These are phyloP conservation scores for Phialemonium atrogriseum DNA, from an alignment of 2,329 filamentous ascomycete species.

Conservation along the genomic window DNA sequence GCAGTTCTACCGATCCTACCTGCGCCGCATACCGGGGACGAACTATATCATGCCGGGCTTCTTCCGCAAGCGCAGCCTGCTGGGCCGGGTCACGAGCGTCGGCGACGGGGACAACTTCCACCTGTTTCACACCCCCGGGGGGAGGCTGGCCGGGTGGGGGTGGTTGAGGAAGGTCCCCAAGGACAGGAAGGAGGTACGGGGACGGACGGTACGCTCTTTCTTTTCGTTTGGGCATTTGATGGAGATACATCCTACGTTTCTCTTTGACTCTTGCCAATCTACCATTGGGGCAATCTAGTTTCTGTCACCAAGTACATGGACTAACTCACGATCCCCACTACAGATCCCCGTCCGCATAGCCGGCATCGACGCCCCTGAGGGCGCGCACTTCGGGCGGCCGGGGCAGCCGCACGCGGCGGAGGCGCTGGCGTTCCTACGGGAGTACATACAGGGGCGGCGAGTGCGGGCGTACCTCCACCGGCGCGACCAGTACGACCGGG, in stretches of 20 bases:
- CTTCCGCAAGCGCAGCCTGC: conserved; percentile 68
- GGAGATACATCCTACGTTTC: conserved; percentile 5
- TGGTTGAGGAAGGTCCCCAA: conserved; percentile 72
- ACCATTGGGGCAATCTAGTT: background rate
- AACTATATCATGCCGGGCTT: conserved; percentile 65
- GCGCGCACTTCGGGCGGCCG: conserved; percentile 83
- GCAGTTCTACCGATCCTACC: conserved; percentile 62
- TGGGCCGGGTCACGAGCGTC: conserved; percentile 84
- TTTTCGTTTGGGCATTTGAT: too few relatives aligned
- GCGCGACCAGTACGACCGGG: conserved; percentile 84
- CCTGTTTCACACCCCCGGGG: conserved; percentile 91
- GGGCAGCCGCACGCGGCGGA: conserved; percentile 79
- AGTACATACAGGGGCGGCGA: conserved; percentile 60
- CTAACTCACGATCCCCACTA: background rate
- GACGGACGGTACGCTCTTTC: conserved; percentile 58
- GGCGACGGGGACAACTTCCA: conserved; percentile 96
- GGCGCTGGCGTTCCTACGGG: conserved; percentile 71
- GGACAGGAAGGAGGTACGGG: conserved; percentile 59
- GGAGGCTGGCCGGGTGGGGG: conserved; percentile 80
- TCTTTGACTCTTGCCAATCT: background rate
- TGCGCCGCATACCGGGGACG: conserved; percentile 76
- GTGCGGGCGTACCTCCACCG: conserved; percentile 79
- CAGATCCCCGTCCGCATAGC: conserved; percentile 85
- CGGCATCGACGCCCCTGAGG: conserved; percentile 87
- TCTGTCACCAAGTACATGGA: conserved; percentile 3